These are phyloP conservation scores for Nicotiana attenuata DNA, from an alignment of 257 asterid species.

Conservation along the genomic window DNA sequence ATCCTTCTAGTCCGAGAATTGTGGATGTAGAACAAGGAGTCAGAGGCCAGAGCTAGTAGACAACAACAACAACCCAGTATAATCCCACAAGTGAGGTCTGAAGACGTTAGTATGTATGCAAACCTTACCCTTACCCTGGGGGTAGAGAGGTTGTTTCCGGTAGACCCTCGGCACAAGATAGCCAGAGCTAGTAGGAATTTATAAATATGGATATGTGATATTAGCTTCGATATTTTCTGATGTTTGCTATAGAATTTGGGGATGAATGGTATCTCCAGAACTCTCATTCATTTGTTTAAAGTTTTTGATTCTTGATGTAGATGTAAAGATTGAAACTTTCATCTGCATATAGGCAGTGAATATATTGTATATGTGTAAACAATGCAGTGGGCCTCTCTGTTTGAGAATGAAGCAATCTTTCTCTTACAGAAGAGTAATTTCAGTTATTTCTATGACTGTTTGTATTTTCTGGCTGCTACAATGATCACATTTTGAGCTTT, in stretches of 20 bases:
- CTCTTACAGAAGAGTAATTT: constrained; percentile 43
- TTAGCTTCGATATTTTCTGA: background rate
- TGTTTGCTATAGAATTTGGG: background rate
- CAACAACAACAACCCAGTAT: too few species aligned
- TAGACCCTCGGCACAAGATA: background rate
- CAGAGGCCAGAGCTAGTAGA: constrained; percentile 27
- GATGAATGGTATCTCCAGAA: background rate
- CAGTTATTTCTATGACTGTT: background rate
- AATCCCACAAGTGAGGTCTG: too few species aligned
- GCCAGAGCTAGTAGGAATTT: constrained; percentile 18
- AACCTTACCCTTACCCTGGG: too few species aligned
- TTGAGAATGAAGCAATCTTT: constrained; percentile 29
- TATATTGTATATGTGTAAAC: constrained; percentile 13
- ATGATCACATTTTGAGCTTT: background rate
- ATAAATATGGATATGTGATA: background rate
- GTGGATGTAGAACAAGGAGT: constrained; percentile 58
- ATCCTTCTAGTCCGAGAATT: constrained; percentile 44
- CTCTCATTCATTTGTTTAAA: constrained; percentile 9
- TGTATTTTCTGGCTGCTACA: background rate
- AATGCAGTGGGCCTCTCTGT: constrained; percentile 39
- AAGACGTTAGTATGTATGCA: too few species aligned
- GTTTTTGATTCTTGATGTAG: constrained; percentile 43
- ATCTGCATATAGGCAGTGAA: constrained; percentile 9
- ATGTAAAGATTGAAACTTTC: constrained; percentile 8
- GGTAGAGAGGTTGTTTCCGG: too few species aligned